A percentile compares a stretch with the other conserved stretches of the same genome.
These are phyloP conservation scores for Pontederia paniculata DNA, from an alignment of 176 grass and related monocot species.

Conservation along the genomic window DNA sequence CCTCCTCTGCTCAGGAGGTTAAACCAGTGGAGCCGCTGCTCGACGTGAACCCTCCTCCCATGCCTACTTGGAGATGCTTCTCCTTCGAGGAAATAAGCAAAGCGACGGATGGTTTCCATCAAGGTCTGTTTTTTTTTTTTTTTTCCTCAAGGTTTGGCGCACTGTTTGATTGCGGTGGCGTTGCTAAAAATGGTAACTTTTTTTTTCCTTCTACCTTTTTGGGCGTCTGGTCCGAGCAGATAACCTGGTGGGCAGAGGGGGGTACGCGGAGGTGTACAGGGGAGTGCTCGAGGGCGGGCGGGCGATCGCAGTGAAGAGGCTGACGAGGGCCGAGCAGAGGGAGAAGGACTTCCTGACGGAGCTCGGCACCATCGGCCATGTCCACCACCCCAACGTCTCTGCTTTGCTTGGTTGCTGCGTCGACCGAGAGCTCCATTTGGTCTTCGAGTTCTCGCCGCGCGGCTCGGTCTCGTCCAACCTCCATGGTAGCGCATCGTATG, in stretches of 20 bases:
- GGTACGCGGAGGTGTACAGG: slow-evolving; percentile 12
- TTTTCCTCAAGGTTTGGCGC: no score
- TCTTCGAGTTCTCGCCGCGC: slow-evolving; percentile 6
- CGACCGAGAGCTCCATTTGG: slow-evolving; percentile 11
- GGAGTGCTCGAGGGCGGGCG: background rate
- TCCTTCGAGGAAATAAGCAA: slow-evolving; percentile 4
- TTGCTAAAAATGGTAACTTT: background rate
- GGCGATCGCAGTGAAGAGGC: slow-evolving; percentile 12
- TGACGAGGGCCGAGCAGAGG: background rate
- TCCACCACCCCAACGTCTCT: slow-evolving; percentile 3
- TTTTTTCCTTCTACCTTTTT: background rate
- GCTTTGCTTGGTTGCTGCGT: slow-evolving; percentile 11
- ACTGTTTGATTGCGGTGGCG: background rate
- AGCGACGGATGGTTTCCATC: slow-evolving; percentile 6
- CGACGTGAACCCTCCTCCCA: background rate
- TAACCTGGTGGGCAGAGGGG: slow-evolving; percentile 4
- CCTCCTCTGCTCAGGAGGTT: background rate
- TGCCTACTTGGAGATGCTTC: slow-evolving; percentile 10
- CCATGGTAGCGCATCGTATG: background rate
- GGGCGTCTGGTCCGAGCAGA: background rate
- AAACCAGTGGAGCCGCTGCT: background rate
- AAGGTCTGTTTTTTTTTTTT: slow-evolving; percentile 3
- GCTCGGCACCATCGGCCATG: slow-evolving; percentile 8
- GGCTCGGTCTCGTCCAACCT: slow-evolving; percentile 16
- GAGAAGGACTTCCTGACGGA: slow-evolving; percentile 14